Base-by-base conservation (phyloP, 108 stramenopile genomes). In the Epipyxis sp. region DNA sequence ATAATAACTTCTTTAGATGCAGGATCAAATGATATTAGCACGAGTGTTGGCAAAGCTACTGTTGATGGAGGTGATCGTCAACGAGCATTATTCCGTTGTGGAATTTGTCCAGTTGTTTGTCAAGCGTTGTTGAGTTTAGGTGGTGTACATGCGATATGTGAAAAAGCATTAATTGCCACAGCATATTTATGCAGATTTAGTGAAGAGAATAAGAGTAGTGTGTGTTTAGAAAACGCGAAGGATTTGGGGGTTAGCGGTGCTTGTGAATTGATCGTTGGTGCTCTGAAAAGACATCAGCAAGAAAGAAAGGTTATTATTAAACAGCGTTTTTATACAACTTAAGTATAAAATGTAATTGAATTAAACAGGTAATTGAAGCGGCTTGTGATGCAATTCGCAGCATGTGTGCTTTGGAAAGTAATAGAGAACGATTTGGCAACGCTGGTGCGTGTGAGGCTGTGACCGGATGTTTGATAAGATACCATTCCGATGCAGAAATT, bases 141-240 rank as follows among this genome's bases (percentile, higher is more conserved):
- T 13, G 61, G 35, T 6, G 6, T 32, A 6, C 30, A 10, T 29
- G 34, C 25, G 6, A 32, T 65, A 29, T 65, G 61, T 37, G 61
- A 65, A 32, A 65, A 65, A 37, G 35, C 61, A 32, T 32, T 65
- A 6, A 32, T 3, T 16, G 3, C 13, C 34, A 32, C 35, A 6
- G 61, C 61, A 6, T 65, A 65, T 37, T 25, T 65, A 6, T 65
- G 61, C 35, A 16, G 61, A 32, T 65, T 13, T 37, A 13, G 13
- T 65, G 61, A 65, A 35, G 61, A 65, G 25, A 13, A 65, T 37
- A 65, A 65, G 35, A 32, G 30, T 32, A 13, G 13, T 3, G 61
- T 65, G 61, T 65, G 61, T 32, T 65, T 65, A 32, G 61, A 65
- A 25, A 65, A 65, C 35, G 61, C 61, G 61, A 65, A 65, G 35